Evolutionary conservation across 2,329 filamentous ascomycete species (phyloP), one percentile per base, ranked within the genome.

Genomic region (Davidsoniella australis): DNA sequence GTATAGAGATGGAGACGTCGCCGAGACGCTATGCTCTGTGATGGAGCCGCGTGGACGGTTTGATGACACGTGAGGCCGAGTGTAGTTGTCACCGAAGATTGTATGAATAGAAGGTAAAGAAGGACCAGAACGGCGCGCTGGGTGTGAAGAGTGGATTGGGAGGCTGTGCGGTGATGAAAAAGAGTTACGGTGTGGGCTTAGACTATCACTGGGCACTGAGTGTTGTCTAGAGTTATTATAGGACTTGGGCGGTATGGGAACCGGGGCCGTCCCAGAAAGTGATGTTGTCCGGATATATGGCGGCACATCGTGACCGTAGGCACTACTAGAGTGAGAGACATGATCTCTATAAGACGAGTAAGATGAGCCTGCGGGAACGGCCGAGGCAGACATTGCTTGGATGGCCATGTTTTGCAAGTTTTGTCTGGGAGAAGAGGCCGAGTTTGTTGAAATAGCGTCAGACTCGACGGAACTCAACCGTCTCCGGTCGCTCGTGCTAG

Each of bases 341-440:
- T 37, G 40, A 5, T 48, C 47, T 48, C 40, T 26, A 9, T 26
- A 36, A 5, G 33, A 7, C 2, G 29, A 16, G 29, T 26, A 36
- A 5, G 33, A 7, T 5, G 29, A 16, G 29, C 17, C 33, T 4
- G 16, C 4, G 17, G 40, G n/a, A 40, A 16, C 17, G 16, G 33
- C 37, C 23, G 47, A 48, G 7, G 47, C 47, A 26, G 47, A 48
- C 47, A 48, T 48, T 17, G 47, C 47, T 43, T 48, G 47, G 16
- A 48, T 41, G 18, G 47, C 47, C 47, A 48, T 48, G 16, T 41
- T 14, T 33, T 43, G 47, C 12, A 48, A 41, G 7, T 23, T 42
- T 24, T 43, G 47, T 9, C 26, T 37, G 4, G 47, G 47, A 2
- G 47, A 48, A 10, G 47, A 41, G 10, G 47, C 18, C 9, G 47